Conservation (phyloP, 257 asterid genomes). For the Nicotiana undulata region DNA sequence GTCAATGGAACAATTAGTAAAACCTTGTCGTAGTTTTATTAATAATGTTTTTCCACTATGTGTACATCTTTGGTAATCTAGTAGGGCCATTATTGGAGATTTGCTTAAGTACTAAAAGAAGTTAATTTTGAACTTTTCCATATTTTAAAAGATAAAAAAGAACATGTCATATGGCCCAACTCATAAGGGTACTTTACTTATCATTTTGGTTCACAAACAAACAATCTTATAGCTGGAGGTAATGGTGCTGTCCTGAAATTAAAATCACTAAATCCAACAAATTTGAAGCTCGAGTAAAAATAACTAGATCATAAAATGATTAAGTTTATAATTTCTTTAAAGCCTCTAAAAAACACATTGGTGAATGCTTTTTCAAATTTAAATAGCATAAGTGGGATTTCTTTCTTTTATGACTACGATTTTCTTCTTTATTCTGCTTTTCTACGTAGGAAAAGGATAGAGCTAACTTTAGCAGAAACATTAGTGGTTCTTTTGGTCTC, state of each 20-base stretch:
- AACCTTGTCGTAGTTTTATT: neutral
- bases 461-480: slow-evolving; percentile 6
- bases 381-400: neutral
- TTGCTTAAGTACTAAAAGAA: neutral
- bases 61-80: neutral
- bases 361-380: neutral
- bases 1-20: neutral
- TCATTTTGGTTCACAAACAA: neutral
- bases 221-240: neutral
- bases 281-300: neutral
- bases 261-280: neutral
- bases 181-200: neutral
- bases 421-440: slow-evolving; percentile 4
- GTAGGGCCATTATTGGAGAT: neutral
- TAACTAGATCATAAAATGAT: neutral
- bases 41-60: neutral
- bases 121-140: neutral
- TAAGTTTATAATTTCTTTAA: neutral
- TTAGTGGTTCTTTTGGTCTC: slow-evolving; percentile 5
- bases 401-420: neutral
- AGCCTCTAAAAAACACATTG: neutral
- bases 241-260: neutral
- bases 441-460: neutral
- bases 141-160: too few species aligned
- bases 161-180: neutral